Base-by-base conservation (phyloP, 192 early-diverging fungal species). In the Coemansia sp. region DNA sequence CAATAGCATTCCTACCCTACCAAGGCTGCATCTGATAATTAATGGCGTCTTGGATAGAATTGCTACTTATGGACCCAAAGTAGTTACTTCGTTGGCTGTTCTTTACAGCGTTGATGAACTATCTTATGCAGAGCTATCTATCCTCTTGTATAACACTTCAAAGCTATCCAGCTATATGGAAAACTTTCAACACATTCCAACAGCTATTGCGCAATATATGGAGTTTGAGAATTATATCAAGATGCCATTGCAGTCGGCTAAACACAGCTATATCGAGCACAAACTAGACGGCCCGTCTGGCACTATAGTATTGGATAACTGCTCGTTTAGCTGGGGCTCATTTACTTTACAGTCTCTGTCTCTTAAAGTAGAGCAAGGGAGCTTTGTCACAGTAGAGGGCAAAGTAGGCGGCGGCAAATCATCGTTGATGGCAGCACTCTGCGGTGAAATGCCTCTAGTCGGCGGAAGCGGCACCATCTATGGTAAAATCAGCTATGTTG, bases 401-500 rank as follows among this genome's bases (percentile, higher is more conserved):
- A 71, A 70, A 18, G 73, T 84, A 7, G 84, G 84, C 23, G 68
- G 68, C 21, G 84, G 82, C 9, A 85, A 85, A 57, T 80, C 82
- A 0, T 85, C 84, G 0, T 53, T 85, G 7, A 30, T 82, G 9
- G 76, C 71, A 8, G 81, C 76, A 11, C 54, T 85, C n/a, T 68
- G 74, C 31, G 75, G 79, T 2, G 93, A 98, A 67, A 94, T 93
- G 87, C 85, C 88, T 53, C 79, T 85, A 53, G 40, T 71, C 6
- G 57, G 40, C 8, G 91, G 90, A 8, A 66, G 80, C 5, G 89
- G 91, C 2, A 75, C 57, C 36, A 56, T 94, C 8, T 76, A 86
- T 46, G 91, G 91, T 3, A 60, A 60, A 2, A 67, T 70, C 49
- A 59, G 58, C 2, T 76, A 70, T 41, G 60, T 69, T 4, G 46